Base-by-base conservation (phyloP, 768 basidiomycete species). In the Macrolepiota albuminosa region DNA sequence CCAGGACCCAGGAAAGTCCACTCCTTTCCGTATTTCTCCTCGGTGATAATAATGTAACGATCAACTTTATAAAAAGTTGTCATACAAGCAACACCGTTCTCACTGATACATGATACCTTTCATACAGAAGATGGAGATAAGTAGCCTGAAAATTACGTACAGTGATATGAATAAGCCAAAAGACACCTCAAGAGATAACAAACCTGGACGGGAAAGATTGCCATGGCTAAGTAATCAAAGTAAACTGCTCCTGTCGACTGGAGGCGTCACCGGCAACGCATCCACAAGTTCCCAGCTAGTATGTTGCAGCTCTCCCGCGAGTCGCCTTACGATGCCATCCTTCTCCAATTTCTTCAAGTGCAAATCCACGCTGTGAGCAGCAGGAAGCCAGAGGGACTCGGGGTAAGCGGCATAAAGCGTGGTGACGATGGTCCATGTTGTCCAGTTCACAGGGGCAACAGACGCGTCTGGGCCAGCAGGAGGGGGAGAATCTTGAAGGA, bases 371-470 rank as follows among this genome's bases (percentile, higher is more conserved):
- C 86, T 81, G 52, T 77, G 75, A n/a, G 87, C 81, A 6, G 94
- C 94, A 16, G 89, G 81, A 16, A 81, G 76, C 84, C 88, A 89
- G 49, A 95, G 67, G 1, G 80, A 78, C 66, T 82, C 79, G 0
- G 93, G 91, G 65, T 91, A 91, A 3, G 76, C 72, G 26, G 83
- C 82, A 66, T 96, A 96, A 54, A 95, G 80, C 13, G 67, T 76
- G 62, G 77, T 75, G 10, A 91, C 87, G 56, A 91, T 75, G 21
- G 78, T 76, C 84, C 85, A 85, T 0, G 86, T 86, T 37, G 88
- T 81, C 86, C 84, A 86, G 7, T 68, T 43, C 18, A 51, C 53
- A 26, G 58, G 51, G 26, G 55, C 51, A 10, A 59, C 57, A 21
- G 24, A 49, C 2, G 54, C 61, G 2, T 56, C 59, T 33, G 43